Conservation (phyloP, 1,139 yeast species). For the Yamadazyma dushanensis region DNA sequence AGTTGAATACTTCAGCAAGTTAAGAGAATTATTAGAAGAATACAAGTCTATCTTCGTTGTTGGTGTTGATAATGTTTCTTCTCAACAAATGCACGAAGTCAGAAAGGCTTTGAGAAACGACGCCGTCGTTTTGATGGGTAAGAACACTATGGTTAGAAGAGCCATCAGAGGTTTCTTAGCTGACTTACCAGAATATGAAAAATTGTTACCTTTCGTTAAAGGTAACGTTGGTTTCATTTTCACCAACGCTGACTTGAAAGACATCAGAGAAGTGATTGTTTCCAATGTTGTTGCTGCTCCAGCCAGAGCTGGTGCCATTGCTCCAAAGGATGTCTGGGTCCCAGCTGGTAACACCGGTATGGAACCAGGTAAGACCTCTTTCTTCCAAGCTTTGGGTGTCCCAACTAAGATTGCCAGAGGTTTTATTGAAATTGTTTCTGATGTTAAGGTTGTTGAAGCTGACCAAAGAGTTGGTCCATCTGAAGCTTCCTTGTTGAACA, state of each 20-base stretch:
- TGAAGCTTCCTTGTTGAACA: constrained; percentile 97
- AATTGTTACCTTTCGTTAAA: constrained; percentile 87
- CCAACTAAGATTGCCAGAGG: constrained; percentile 99
- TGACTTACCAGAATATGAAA: constrained; percentile 96
- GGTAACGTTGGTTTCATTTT: constrained; percentile 99
- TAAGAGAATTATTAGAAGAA: constrained; percentile 93
- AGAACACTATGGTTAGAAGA: constrained; percentile 99
- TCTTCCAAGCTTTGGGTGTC: constrained; percentile 99
- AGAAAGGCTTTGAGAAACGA: constrained; percentile 95
- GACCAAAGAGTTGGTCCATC: constrained; percentile 96
- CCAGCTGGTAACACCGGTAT: constrained; percentile 99
- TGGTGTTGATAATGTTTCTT: constrained; percentile 99
- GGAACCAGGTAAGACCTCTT: constrained; percentile 99
- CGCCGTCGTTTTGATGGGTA: constrained; percentile 98
- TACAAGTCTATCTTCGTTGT: constrained; percentile 98
- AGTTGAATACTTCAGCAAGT: constrained; percentile 90
- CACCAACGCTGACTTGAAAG: constrained; percentile 95
- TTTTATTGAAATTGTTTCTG: constrained; percentile 98
- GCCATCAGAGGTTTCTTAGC: constrained; percentile 94
- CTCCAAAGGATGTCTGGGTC: constrained; percentile 96
- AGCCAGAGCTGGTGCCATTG: constrained; percentile 99
- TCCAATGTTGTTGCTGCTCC: constrained; percentile 99
- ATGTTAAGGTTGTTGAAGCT: constrained; percentile 90
- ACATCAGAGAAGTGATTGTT: constrained; percentile 82
- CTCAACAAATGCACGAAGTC: constrained; percentile 99